phyloP scores from a whole-genome alignment of 345 rosid genomes.

The Xanthoceras sorbifolium region DNA sequence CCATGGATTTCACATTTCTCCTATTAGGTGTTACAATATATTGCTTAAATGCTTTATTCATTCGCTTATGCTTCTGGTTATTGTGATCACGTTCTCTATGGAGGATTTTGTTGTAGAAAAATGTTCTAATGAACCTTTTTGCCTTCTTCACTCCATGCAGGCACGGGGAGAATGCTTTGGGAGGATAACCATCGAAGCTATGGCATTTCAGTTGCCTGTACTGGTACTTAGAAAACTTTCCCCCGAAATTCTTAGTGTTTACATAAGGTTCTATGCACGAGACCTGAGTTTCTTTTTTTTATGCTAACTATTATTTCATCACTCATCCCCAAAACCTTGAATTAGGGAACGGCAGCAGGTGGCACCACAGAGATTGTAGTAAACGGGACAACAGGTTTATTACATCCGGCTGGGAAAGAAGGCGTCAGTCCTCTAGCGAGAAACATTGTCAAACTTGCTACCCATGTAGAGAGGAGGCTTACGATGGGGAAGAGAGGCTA shows the following conservation, averaged over 20 bases:
- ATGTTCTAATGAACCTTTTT: neutral
- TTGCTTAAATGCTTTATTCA: neutral
- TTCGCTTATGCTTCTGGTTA: neutral
- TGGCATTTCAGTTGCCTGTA: slow-evolving; percentile 61
- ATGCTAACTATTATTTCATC: neutral
- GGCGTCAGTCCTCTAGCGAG: slow-evolving; percentile 44
- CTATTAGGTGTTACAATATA: neutral
- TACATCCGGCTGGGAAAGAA: slow-evolving; percentile 52
- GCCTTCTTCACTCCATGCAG: slow-evolving; percentile 18
- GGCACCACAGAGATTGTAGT: slow-evolving; percentile 53
- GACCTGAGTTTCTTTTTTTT: slow-evolving; percentile 5
- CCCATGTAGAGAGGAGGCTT: slow-evolving; percentile 52
- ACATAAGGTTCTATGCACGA: neutral
- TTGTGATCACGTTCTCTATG: neutral
- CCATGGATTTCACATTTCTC: neutral
- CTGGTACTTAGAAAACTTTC: slow-evolving; percentile 36
- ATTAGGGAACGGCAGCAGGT: slow-evolving; percentile 54
- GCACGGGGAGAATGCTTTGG: slow-evolving; percentile 64
- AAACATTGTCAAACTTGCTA: slow-evolving; percentile 49
- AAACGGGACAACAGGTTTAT: slow-evolving; percentile 51
- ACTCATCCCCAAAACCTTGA: neutral
- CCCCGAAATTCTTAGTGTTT: neutral
- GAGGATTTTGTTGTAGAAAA: slow-evolving; percentile 4
- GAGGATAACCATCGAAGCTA: slow-evolving; percentile 63
- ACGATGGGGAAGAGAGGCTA: slow-evolving; percentile 59